A percentile compares a stretch with the other conserved stretches of the same genome.
phyloP scores from a whole-genome alignment of 2,329 filamentous ascomycete genomes.

The Diatrype stigma region DNA sequence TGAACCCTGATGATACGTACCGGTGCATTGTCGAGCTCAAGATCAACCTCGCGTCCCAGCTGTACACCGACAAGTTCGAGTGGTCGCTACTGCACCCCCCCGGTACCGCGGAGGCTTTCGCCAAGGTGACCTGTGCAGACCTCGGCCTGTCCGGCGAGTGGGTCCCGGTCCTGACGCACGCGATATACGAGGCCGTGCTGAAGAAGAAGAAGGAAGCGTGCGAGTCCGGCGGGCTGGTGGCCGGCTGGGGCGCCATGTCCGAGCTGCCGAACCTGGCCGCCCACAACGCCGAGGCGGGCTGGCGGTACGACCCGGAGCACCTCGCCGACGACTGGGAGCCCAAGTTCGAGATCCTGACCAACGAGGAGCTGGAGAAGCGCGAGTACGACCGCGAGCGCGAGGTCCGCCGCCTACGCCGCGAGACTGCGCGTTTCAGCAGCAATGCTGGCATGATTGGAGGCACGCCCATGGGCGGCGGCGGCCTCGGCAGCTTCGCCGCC shows the following conservation, averaged over 20 bases:
- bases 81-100: conserved; percentile 93
- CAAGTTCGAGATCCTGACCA: conserved; percentile 75
- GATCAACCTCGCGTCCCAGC: conserved; percentile 83
- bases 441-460: conserved; percentile 76
- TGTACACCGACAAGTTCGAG: conserved; percentile 97
- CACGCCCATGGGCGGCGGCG: conserved; percentile 51
- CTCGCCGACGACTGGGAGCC: conserved; percentile 82
- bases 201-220: conserved; percentile 94
- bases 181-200: conserved; percentile 92
- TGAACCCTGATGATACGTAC: conserved; percentile 91
- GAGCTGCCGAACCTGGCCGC: conserved; percentile 89
- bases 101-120: conserved; percentile 87
- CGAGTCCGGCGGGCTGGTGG: conserved; percentile 83
- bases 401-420: conserved; percentile 77
- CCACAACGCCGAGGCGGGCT: conserved; percentile 77
- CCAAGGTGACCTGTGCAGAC: conserved; percentile 88
- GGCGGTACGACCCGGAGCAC: conserved; percentile 92
- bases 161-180: conserved; percentile 90
- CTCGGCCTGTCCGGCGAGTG: conserved; percentile 87
- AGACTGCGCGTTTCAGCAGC: conserved; percentile 89
- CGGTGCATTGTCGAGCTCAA: conserved; percentile 87
- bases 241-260: conserved; percentile 61
- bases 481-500: conserved; percentile 42
- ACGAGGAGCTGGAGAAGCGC: conserved; percentile 96
- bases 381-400: conserved; percentile 93